Percentiles rank a stretch among this genome's conserved stretches.
Evolutionary conservation across 331 rosid species (phyloP).

Genomic region (Cucumis variabilis): DNA sequence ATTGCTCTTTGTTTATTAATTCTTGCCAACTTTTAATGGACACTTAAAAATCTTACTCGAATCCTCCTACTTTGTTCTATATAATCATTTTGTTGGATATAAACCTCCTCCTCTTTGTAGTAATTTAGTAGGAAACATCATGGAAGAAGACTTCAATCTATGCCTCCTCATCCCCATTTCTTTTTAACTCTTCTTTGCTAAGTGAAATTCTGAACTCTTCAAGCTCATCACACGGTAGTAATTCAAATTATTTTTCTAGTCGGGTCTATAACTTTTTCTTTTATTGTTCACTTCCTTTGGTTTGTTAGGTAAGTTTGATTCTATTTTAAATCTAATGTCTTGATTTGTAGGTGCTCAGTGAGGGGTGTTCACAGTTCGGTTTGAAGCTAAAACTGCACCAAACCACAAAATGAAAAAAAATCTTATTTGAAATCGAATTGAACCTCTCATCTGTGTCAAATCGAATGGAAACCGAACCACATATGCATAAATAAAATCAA

Average conservation of each 20-base stretch:
- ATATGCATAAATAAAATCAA: too few species aligned
- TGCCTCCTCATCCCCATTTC: conserved; percentile 1
- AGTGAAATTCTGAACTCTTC: conserved; percentile 16
- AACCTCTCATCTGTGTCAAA: too few species aligned
- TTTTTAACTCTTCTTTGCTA: conserved; percentile 35
- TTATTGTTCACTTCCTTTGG: background rate
- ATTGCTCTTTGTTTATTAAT: too few species aligned
- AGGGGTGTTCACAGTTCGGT: conserved; percentile 28
- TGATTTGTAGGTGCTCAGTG: conserved; percentile 31
- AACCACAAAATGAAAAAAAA: too few species aligned
- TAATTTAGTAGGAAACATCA: conserved; percentile 11
- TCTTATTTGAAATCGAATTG: too few species aligned
- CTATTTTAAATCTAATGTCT: background rate
- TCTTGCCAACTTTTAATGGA: too few species aligned
- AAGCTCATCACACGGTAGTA: conserved; percentile 32
- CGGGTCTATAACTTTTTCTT: background rate
- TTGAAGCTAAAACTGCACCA: too few species aligned
- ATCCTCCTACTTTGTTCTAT: too few species aligned
- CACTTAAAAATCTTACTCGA: too few species aligned
- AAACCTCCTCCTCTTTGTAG: too few species aligned
- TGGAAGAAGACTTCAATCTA: conserved; percentile 25
- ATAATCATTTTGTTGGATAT: too few species aligned
- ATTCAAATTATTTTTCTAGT: background rate
- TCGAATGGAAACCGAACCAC: too few species aligned
- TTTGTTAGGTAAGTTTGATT: background rate